Evolutionary conservation across 306 rosid species (phyloP).

Genomic region (Prunus padus): DNA sequence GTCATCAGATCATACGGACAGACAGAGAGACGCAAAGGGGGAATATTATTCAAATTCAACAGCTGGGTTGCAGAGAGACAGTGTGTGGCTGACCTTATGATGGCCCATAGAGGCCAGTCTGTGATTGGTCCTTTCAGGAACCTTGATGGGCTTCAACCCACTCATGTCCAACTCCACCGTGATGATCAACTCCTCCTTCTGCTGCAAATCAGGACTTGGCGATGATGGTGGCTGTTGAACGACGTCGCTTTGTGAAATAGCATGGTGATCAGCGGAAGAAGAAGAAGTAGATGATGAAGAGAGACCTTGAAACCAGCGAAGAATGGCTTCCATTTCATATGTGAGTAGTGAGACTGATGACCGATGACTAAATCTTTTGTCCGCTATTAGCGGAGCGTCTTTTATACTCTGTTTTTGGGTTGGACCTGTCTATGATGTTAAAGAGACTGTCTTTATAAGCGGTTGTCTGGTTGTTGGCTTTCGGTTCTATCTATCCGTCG

Average conservation of each 20-base stretch:
- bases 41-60: not conserved
- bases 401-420: not conserved
- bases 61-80: not conserved
- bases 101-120: constrained; percentile 28
- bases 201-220: not conserved
- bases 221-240: not conserved
- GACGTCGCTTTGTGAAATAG: constrained; percentile 5
- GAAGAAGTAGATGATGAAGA: constrained; percentile 9
- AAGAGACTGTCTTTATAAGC: not conserved
- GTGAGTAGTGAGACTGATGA: not conserved
- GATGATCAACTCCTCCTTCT: constrained; percentile 7
- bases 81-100: constrained; percentile 33
- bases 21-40: not conserved
- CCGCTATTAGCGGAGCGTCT: not conserved
- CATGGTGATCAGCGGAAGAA: not conserved
- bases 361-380: not conserved
- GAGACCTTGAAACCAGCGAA: constrained; percentile 24
- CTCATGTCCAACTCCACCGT: constrained; percentile 21
- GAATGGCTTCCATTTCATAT: constrained; percentile 20
- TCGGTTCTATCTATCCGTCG: not conserved
- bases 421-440: not conserved
- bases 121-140: constrained; percentile 24
- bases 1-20: not conserved
- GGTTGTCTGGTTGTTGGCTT: not conserved
- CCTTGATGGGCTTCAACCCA: constrained; percentile 29